Conservation (phyloP, 2,329 filamentous ascomycete genomes). For the Westerdykella ornata region DNA sequence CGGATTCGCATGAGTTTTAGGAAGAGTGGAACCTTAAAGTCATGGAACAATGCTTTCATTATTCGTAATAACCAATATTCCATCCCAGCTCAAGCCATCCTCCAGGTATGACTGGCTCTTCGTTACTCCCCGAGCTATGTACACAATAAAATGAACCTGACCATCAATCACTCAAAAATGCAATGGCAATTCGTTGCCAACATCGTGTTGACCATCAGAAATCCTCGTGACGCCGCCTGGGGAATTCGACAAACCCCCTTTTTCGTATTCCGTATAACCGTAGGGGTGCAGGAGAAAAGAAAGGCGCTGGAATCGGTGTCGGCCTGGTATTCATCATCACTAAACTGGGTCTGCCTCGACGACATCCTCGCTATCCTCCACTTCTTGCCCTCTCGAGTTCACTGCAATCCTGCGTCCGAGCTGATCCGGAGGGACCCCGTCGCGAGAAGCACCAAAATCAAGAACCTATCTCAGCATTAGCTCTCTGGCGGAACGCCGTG, state of each 20-base stretch:
- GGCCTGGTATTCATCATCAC: conserved; percentile 24
- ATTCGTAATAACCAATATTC: no score
- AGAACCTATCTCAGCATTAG: conserved; percentile 63
- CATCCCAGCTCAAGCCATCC: no score
- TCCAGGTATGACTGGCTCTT: no score
- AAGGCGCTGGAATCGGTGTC: conserved; percentile 10
- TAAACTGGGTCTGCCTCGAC: conserved; percentile 24
- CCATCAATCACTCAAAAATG: conserved; percentile 10
- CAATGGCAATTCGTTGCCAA: conserved; percentile 1
- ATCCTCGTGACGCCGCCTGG: background rate
- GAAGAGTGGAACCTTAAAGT: no score
- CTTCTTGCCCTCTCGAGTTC: conserved; percentile 36
- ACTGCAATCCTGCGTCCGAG: conserved; percentile 69
- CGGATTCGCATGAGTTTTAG: no score
- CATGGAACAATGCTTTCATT: no score
- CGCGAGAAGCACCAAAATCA: conserved; percentile 89
- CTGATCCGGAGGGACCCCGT: conserved; percentile 70
- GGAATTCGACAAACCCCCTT: no score
- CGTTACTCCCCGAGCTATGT: no score
- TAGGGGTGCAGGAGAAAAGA: no score
- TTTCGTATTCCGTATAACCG: no score
- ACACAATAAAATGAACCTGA: conserved; percentile 2
- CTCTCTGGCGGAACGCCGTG: background rate
- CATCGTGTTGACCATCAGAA: conserved; percentile 1
- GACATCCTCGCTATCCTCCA: conserved; percentile 32